Evolutionary conservation across 495 filamentous ascomycete species (phyloP), one percentile per base, ranked within the genome.

Genomic region (Aspergillus incahuasiensis): DNA sequence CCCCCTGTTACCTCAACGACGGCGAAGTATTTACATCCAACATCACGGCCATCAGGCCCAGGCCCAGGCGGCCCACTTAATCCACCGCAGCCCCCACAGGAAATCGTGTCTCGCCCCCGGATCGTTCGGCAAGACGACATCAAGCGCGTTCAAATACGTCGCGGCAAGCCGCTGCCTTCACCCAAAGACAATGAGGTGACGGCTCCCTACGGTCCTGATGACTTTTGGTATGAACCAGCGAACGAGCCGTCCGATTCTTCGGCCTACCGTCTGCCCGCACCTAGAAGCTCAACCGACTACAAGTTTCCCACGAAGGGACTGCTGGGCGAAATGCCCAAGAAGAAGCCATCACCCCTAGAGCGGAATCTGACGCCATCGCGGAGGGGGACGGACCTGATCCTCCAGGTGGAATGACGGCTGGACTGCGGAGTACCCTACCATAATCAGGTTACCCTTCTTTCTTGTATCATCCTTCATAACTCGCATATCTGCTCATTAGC

Each of bases 351-450:
- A 13, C 66, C 68, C 0, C 59, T 55, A n/a, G 67, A 70, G 52
- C 67, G 64, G 50, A 71, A 74, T 54, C 45, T 77, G 35, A 74
- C 68, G 9, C 72, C 72, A 3, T 73, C 71, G 5, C 62, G 63
- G 45, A 39, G 63, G 32, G 69, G 71, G 5, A 54, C 63, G 15
- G 71, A 75, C 55, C 56, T 76, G 58, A 71, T 73, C 24, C 50
- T 75, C 7, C 61, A 65, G 12, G 72, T 75, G 43, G 72, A 77
- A 51, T 73, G 51, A 67, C 15, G 15, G 30, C 24, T 5, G 28
- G 49, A 67, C 6, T 6, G 30, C 24, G 1, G 28, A 16, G n/a
- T 15, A 15, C 32, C 32, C 32, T 35, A 35, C 32, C 2, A 15
- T 11, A 20, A 40, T 42, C 18, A 9, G 6, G 16, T 9, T 42